These are phyloP conservation scores for Sporodiniella umbellata DNA, from an alignment of 371 early-diverging fungal genomes.

Conservation along the genomic window DNA sequence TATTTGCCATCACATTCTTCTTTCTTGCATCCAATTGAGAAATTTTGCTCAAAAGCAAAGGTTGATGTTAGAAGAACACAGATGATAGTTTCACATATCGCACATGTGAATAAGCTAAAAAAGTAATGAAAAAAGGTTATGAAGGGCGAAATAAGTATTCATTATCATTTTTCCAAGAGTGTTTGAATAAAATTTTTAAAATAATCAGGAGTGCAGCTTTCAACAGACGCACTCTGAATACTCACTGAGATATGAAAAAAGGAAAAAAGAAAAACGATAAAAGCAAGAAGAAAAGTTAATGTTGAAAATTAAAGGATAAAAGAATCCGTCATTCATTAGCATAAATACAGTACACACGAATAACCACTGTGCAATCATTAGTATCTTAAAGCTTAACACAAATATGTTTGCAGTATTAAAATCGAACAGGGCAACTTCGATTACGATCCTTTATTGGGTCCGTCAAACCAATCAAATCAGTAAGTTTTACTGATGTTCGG, in stretches of 20 bases:
- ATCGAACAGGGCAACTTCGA: constrained; percentile 1
- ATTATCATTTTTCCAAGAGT: constrained; percentile 11
- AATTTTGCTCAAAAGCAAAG: too few relatives aligned
- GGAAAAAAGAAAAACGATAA: background rate
- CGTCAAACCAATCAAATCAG: constrained; percentile 2
- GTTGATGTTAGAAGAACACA: too few relatives aligned
- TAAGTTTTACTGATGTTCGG: constrained; percentile 2
- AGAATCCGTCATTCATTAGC: constrained; percentile 10
- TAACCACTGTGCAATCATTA: constrained; percentile 13
- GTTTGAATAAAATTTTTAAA: constrained; percentile 38
- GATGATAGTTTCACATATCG: too few relatives aligned
- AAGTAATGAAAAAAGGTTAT: background rate
- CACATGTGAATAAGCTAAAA: background rate
- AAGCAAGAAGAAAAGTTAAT: constrained; percentile 5
- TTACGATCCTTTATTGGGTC: constrained; percentile 10
- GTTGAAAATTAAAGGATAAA: background rate
- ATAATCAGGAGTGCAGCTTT: constrained; percentile 12
- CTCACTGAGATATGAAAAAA: constrained; percentile 8
- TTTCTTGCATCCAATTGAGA: too few relatives aligned
- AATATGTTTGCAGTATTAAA: constrained; percentile 4
- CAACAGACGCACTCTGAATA: constrained; percentile 13
- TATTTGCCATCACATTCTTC: constrained; percentile 1
- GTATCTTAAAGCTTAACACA: constrained; percentile 7
- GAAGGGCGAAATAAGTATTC: constrained; percentile 9
- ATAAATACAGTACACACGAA: constrained; percentile 14